phyloP scores from a whole-genome alignment of 805 yeast genomes.

The Candida loeiensis region DNA sequence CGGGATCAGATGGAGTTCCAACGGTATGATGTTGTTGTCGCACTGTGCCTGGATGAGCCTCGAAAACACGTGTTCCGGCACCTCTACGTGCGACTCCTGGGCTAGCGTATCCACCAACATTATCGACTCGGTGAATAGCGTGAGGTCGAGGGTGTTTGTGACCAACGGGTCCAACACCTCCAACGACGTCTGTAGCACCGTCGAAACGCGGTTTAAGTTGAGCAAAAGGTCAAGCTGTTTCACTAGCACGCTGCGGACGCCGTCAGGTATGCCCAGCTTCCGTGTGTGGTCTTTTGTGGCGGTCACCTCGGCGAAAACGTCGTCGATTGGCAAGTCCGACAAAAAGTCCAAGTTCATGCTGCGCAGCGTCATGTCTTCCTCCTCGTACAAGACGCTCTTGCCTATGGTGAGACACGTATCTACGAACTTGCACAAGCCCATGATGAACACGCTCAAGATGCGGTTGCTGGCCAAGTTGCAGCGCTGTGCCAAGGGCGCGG shows the following conservation, averaged over 20 bases:
- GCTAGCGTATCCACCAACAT: conserved; percentile 5
- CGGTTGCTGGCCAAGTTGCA: conserved; percentile 1
- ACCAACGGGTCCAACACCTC: conserved; percentile 9
- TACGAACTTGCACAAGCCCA: conserved; percentile 55
- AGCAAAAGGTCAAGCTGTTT: conserved; percentile 27
- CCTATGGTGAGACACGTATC: conserved; percentile 47
- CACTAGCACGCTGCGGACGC: conserved; percentile 4
- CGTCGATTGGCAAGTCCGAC: conserved; percentile 18
- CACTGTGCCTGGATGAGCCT: conserved; percentile 34
- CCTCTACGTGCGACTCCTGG: neutral
- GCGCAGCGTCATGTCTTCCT: conserved; percentile 69
- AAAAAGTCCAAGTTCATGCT: conserved; percentile 49
- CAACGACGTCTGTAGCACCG: neutral
- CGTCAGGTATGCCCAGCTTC: neutral
- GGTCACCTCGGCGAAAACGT: conserved; percentile 25
- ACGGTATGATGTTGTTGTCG: conserved; percentile 37
- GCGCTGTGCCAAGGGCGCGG: conserved; percentile 1
- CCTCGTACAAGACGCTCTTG: conserved; percentile 63
- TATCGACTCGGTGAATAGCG: conserved; percentile 18
- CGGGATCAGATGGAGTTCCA: conserved; percentile 24
- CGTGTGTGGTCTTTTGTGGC: neutral
- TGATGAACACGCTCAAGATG: conserved; percentile 48
- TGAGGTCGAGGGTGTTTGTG: conserved; percentile 7
- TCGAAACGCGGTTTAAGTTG: conserved; percentile 23
- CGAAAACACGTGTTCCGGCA: conserved; percentile 26